Evolutionary conservation across 23 red algal genomes (phyloP), one percentile per base, ranked within the genome.

Genomic region (Chondrus crispus): DNA sequence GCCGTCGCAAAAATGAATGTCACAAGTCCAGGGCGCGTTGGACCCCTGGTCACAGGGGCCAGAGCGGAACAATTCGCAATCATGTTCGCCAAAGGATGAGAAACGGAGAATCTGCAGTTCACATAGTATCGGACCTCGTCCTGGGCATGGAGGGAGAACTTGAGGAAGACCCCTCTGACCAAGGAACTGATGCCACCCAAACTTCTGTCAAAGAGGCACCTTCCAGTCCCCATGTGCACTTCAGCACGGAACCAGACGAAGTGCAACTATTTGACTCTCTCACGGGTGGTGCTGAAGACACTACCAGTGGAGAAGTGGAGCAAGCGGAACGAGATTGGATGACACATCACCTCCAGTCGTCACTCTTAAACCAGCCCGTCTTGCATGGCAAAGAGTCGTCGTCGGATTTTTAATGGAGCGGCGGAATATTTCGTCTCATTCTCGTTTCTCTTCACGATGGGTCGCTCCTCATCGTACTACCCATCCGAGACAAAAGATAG

Each of bases 111-210:
- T 71, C 88, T 33, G 32, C 77, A 11, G 88, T 92, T 7, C 88
- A 92, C 47, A 51, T 92, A 7, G 74, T 83, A 3, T 68, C 58
- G 6, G 74, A 83, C 12, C 75, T 92, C 3, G 58, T 92, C 5
- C 1, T 70, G 22, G 74, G 2, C 37, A 73, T 82, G 62, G 58
- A 92, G 63, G 57, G 44, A 38, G 76, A 68, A 33, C 2, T 70
- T 1, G 1, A 10, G 12, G 63, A 71, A 7, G 24, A 9, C 5
- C 26, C 4, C 58, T 4, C 35, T n/a, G n/a, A n/a, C 6, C 58
- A 64, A 32, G 35, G 16, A 4, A 19, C 6, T n/a, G 58, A 64
- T 32, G 58, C 26, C 24, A 64, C 26, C 35, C 24, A 55, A 12
- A 55, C 50, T 55, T 20, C 50, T 55, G 50, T 12, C 12, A 12